Base-by-base conservation (phyloP, 225 moss, liverwort and hornwort species). In the Antitrichia curtipendula region DNA sequence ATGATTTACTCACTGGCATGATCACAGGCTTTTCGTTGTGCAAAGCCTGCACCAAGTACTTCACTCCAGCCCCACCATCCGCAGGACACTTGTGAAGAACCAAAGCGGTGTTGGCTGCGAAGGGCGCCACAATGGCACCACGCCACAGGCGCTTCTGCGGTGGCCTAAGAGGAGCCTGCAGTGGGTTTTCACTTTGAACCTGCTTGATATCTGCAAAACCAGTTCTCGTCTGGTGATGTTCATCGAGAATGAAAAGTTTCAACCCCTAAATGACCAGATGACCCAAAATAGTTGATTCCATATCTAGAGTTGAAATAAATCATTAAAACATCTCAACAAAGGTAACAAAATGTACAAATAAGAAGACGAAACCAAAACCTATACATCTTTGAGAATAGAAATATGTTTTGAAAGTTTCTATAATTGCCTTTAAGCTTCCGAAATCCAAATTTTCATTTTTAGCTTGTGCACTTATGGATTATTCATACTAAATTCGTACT, bases 81-180 rank as follows among this genome's bases (percentile, higher is more conserved):
- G 89, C 89, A 18, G 93, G 89, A 81, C 98, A 96, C 88, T 95
- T 98, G 88, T 95, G 92, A 45, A 98, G 94, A 58, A 97, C 90
- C 59, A 98, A 90, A 36, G 97, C 97, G 9, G 96, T 98, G 87
- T 98, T 98, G 75, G 96, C 96, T 83, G 92, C 96, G 88, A 97
- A 98, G 23, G 98, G 98, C 56, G 96, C 92, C 56, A 97, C 94
- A 58, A 94, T 83, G 62, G 94, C 89, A 16, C 93, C 95, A 87
- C 93, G 94, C 98, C 98, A 98, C 53, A 83, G 65, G 49, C 95
- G 89, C 73, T 81, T 27, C 52, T 94, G 91, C 47, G 95, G 95
- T 87, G 96, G 96, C 63, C 87, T 90, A 20, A 72, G 60, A n/a
- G 95, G 91, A 82, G 91, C 89, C 58, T 93, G 81, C 83, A 97